Percentiles rank a stretch among this genome's conserved stretches.
phyloP scores from a whole-genome alignment of 768 basidiomycete genomes.

The Russula earlei region DNA sequence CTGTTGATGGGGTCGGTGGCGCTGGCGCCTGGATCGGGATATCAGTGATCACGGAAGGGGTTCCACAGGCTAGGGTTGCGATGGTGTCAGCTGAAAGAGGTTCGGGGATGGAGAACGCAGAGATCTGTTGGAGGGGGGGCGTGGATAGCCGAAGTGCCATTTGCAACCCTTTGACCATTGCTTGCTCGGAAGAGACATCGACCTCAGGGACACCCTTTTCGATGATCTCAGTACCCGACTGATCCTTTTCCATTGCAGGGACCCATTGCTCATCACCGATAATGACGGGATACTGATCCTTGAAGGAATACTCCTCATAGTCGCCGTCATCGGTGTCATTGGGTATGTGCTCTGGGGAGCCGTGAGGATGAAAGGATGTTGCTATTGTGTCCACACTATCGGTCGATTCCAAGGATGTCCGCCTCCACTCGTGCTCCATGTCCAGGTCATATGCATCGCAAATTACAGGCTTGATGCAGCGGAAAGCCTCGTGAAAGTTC shows the following conservation, averaged over 20 bases:
- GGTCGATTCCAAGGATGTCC: slow-evolving; percentile 57
- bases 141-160: slow-evolving; percentile 22
- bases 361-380: slow-evolving; percentile 69
- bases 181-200: slow-evolving; percentile 42
- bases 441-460: slow-evolving; percentile 63
- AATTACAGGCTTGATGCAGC: slow-evolving; percentile 88
- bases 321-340: slow-evolving; percentile 58
- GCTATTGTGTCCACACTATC: slow-evolving; percentile 68
- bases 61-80: background rate
- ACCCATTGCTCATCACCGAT: slow-evolving; percentile 49
- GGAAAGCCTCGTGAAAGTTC: slow-evolving; percentile 95
- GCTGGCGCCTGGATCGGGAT: background rate
- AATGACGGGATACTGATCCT: slow-evolving; percentile 71
- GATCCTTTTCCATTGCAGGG: slow-evolving; percentile 35
- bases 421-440: slow-evolving; percentile 56
- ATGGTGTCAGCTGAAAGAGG: background rate
- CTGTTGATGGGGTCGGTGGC: background rate
- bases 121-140: slow-evolving; percentile 4
- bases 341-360: slow-evolving; percentile 52
- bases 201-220: slow-evolving; percentile 23
- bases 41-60: slow-evolving; percentile 4
- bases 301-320: slow-evolving; percentile 91
- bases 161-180: slow-evolving; percentile 58
- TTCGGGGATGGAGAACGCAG: background rate
- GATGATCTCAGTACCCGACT: slow-evolving; percentile 25